Evolutionary conservation across 495 filamentous ascomycete genomes (phyloP).

Genomic region (Neurospora cerealis): DNA sequence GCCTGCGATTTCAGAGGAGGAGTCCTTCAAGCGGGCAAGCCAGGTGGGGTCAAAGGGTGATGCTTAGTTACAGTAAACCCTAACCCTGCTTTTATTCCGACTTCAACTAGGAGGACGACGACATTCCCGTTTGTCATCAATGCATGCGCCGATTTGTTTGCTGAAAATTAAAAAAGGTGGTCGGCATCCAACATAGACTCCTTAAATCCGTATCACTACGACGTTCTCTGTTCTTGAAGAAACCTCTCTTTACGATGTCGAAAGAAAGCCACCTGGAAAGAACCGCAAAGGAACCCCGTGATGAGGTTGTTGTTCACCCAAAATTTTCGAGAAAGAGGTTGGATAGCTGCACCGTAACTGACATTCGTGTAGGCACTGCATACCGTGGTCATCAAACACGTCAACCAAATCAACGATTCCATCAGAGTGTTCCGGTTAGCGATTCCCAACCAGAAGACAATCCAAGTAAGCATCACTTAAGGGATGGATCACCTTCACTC

Average conservation of each 20-base stretch:
- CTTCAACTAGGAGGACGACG: neutral
- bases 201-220: neutral
- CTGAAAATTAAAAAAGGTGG: neutral
- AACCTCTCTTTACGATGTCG: constrained; percentile 2
- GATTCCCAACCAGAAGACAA: constrained; percentile 12
- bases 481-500: neutral
- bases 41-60: neutral
- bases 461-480: constrained; percentile 16
- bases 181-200: neutral
- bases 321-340: neutral
- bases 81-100: neutral
- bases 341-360: neutral
- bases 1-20: neutral
- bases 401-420: constrained; percentile 24
- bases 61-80: neutral
- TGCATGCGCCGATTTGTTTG: neutral
- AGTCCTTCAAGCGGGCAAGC: neutral
- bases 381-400: constrained; percentile 22
- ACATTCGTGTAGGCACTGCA: constrained; percentile 29
- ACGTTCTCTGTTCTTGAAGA: neutral
- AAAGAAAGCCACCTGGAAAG: constrained; percentile 45
- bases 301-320: constrained; percentile 27
- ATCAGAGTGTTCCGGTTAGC: constrained; percentile 31
- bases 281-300: constrained; percentile 62
- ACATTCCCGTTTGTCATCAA: neutral